These are phyloP conservation scores for Pleurotus ostreatus DNA, from an alignment of 768 basidiomycete genomes.

Conservation along the genomic window DNA sequence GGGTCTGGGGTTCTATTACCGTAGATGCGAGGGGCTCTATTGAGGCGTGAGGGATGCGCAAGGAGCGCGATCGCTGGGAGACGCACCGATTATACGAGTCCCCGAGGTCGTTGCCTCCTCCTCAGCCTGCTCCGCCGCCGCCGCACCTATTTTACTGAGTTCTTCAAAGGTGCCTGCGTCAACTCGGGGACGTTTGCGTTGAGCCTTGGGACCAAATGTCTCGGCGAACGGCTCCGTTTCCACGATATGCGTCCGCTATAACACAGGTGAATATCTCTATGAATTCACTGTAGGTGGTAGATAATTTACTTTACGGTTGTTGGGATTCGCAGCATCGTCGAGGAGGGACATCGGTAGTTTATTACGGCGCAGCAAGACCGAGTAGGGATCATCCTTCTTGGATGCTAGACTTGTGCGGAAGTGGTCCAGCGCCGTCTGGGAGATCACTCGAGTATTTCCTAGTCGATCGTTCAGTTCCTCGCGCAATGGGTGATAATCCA, in stretches of 20 bases:
- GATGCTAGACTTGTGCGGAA: conserved; percentile 85
- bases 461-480: background rate
- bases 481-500: too few relatives aligned
- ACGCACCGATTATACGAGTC: conserved; percentile 42
- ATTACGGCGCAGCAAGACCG: conserved; percentile 88
- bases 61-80: background rate
- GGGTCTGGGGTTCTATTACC: conserved; percentile 51
- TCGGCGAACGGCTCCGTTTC: conserved; percentile 94
- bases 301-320: conserved; percentile 62
- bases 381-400: conserved; percentile 93
- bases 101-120: conserved; percentile 32
- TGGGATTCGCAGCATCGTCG: conserved; percentile 83
- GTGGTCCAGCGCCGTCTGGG: conserved; percentile 93
- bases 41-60: background rate
- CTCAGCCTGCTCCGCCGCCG: conserved; percentile 52
- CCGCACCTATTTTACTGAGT: conserved; percentile 61
- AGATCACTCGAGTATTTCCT: conserved; percentile 99
- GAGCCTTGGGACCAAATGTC: conserved; percentile 95
- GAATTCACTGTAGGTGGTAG: conserved; percentile 8
- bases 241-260: conserved; percentile 85
- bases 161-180: conserved; percentile 93
- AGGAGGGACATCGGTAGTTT: conserved; percentile 96
- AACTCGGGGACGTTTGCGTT: conserved; percentile 84
- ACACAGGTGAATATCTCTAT: conserved; percentile 1
- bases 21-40: conserved; percentile 47